phyloP scores from a whole-genome alignment of 805 yeast species.

The Metschnikowia henanensis region DNA sequence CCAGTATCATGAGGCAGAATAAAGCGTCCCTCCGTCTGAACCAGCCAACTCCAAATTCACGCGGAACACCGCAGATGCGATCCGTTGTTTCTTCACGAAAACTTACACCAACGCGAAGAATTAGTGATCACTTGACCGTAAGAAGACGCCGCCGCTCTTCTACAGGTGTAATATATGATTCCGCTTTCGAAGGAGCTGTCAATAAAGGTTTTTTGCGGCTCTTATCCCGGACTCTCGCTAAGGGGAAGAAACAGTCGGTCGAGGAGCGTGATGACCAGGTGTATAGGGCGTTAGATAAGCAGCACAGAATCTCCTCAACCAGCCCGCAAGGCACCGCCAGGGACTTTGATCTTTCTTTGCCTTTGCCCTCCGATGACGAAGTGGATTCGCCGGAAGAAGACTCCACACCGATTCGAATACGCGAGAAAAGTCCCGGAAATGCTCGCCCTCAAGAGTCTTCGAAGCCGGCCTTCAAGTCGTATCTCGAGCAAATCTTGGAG shows the following conservation, averaged over 20 bases:
- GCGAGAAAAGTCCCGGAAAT: background rate
- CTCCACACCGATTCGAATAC: background rate
- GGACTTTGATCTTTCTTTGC: constrained; percentile 30
- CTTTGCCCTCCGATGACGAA: constrained; percentile 25
- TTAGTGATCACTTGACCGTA: constrained; percentile 15
- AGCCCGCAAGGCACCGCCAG: constrained; percentile 14
- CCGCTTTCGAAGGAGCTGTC: constrained; percentile 35
- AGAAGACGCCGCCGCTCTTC: constrained; percentile 20
- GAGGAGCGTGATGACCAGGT: constrained; percentile 13
- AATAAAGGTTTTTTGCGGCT: constrained; percentile 38
- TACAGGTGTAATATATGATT: constrained; percentile 24
- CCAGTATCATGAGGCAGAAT: background rate
- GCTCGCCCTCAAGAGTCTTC: background rate
- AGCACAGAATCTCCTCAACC: constrained; percentile 10
- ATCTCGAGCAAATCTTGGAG: constrained; percentile 33
- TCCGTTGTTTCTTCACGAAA: constrained; percentile 8
- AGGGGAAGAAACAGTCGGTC: constrained; percentile 17
- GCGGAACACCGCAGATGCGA: constrained; percentile 1
- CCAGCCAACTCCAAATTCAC: background rate
- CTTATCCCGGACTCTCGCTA: constrained; percentile 31
- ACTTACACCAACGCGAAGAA: constrained; percentile 15
- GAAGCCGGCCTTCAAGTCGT: constrained; percentile 24
- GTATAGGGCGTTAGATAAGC: constrained; percentile 14
- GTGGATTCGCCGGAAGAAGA: constrained; percentile 10
- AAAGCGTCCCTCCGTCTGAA: background rate